phyloP scores from a whole-genome alignment of 1,284 basidiomycete genomes.

The Mycosarcoma maydis region DNA sequence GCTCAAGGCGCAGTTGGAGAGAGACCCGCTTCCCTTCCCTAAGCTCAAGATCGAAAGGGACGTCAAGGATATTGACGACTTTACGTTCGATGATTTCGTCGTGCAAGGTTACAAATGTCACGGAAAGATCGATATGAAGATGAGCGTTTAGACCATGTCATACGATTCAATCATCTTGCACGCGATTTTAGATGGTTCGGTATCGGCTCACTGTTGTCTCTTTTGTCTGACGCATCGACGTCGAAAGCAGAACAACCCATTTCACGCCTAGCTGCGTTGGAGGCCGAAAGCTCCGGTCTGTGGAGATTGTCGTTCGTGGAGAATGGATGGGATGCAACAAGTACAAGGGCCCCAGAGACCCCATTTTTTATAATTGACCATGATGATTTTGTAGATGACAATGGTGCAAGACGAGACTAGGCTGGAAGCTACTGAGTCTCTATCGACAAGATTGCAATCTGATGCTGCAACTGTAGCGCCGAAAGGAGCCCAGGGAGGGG shows the following conservation, averaged over 20 bases:
- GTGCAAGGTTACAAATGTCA: conserved; percentile 88
- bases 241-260: too few relatives aligned
- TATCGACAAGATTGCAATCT: background rate
- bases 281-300: too few relatives aligned
- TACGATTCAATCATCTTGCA: too few relatives aligned
- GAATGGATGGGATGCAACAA: conserved; percentile 6
- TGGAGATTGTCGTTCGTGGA: too few relatives aligned
- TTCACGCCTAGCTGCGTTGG: too few relatives aligned
- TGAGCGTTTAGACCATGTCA: conserved; percentile 97
- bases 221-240: too few relatives aligned
- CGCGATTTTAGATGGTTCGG: too few relatives aligned
- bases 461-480: background rate
- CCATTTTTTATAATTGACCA: conserved; percentile 18
- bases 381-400: conserved; percentile 1
- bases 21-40: conserved; percentile 85
- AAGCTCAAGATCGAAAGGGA: conserved; percentile 77
- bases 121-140: conserved; percentile 92
- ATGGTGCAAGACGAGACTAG: background rate
- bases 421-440: background rate
- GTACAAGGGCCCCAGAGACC: conserved; percentile 10
- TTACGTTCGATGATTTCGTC: conserved; percentile 81
- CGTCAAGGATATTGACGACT: conserved; percentile 80
- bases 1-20: conserved; percentile 79
- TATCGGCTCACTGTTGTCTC: too few relatives aligned
- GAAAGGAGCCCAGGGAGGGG: background rate